Percentiles rank a stretch among this genome's conserved stretches.
These are phyloP conservation scores for Graphilbum ipis-grandicollis DNA, from an alignment of 2,329 filamentous ascomycete genomes.

Conservation along the genomic window DNA sequence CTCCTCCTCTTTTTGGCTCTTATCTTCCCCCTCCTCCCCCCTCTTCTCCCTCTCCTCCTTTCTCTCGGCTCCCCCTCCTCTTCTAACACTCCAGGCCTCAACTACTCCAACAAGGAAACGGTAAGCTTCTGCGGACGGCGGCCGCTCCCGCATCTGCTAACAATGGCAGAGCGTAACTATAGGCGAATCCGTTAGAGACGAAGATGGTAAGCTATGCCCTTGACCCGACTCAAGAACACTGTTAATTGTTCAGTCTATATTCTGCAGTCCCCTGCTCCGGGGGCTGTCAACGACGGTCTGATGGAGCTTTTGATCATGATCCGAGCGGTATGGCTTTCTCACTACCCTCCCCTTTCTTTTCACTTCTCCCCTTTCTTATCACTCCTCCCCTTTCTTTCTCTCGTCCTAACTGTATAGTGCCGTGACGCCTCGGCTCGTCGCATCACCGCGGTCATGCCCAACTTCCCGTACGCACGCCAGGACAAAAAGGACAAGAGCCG, in stretches of 20 bases:
- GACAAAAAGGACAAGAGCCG: conserved; percentile 61
- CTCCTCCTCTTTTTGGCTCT: too few relatives aligned
- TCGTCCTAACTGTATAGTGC: conserved; percentile 5
- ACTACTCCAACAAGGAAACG: conserved; percentile 77
- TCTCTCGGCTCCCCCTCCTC: too few relatives aligned
- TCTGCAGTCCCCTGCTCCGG: conserved; percentile 82
- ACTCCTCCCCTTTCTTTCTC: too few relatives aligned
- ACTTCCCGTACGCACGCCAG: conserved; percentile 91
- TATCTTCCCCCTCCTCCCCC: too few relatives aligned
- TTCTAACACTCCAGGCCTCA: conserved; percentile 24
- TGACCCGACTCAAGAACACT: too few relatives aligned
- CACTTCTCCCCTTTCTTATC: too few relatives aligned
- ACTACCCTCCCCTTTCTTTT: background rate
- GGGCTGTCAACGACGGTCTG: conserved; percentile 92
- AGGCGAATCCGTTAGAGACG: conserved; percentile 87
- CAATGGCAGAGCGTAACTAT: conserved; percentile 55
- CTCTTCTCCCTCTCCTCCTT: too few relatives aligned
- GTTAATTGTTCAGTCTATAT: conserved; percentile 47
- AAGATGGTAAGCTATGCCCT: conserved; percentile 69
- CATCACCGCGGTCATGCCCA: conserved; percentile 32
- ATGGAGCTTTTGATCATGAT: conserved; percentile 99
- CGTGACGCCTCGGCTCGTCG: conserved; percentile 11
- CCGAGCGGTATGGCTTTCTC: conserved; percentile 38
- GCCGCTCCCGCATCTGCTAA: too few relatives aligned
- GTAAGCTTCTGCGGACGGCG: conserved; percentile 3